Evolutionary conservation across 352 stramenopile species (phyloP).

Genomic region (Pythium aquatile): DNA sequence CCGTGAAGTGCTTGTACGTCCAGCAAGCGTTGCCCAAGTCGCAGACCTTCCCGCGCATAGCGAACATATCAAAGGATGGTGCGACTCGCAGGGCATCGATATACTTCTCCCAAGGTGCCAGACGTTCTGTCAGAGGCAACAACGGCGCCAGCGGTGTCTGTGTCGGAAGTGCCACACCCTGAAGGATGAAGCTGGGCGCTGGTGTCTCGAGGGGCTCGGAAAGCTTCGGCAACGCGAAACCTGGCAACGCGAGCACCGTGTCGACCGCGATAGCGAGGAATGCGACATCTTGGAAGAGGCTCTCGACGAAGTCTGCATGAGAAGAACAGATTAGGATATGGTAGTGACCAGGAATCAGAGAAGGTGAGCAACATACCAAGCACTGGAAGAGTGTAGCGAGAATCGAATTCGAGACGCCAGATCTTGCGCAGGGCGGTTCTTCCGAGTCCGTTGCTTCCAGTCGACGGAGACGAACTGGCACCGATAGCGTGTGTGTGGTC

Average conservation of each 20-base stretch:
- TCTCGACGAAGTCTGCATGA: conserved; percentile 19
- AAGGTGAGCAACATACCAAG: conserved; percentile 38
- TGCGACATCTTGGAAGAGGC: conserved; percentile 14
- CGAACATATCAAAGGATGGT: conserved; percentile 57
- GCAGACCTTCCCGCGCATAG: conserved; percentile 88
- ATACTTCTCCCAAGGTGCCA: conserved; percentile 41
- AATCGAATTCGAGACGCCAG: conserved; percentile 80
- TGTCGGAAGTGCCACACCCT: conserved; percentile 59
- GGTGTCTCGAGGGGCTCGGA: not conserved
- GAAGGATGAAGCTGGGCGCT: conserved; percentile 32
- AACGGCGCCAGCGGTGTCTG: conserved; percentile 11
- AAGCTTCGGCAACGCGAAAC: conserved; percentile 14
- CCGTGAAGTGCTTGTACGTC: conserved; percentile 98
- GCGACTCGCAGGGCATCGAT: conserved; percentile 37
- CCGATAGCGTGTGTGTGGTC: conserved; percentile 15
- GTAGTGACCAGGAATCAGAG: not conserved
- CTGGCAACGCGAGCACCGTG: conserved; percentile 14
- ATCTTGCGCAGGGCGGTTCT: conserved; percentile 30
- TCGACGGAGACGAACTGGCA: not conserved
- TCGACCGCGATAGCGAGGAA: conserved; percentile 15
- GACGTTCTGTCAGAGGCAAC: conserved; percentile 13
- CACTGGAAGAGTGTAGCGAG: conserved; percentile 52
- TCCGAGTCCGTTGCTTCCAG: not conserved
- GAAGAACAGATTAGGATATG: not conserved
- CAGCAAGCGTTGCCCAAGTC: conserved; percentile 99